Conservation (phyloP, 1,284 basidiomycete genomes). For the Volvariella surrecta region DNA sequence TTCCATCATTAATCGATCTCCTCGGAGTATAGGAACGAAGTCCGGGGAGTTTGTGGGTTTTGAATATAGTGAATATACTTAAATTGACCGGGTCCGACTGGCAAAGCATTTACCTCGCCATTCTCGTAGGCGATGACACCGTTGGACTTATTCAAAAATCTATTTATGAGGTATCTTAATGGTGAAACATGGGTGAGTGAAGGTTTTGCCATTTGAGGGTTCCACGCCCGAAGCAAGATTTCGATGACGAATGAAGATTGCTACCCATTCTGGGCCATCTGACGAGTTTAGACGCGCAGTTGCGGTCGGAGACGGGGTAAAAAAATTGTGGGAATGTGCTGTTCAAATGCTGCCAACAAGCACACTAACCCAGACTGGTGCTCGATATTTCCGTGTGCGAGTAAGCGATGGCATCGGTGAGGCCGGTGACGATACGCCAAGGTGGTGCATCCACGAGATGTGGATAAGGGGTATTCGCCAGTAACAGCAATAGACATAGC, state of each 20-base stretch:
- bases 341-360: neutral
- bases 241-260: too few species aligned
- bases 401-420: slow-evolving; percentile 20
- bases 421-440: slow-evolving; percentile 14
- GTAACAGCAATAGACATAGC: neutral
- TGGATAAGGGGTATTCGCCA: slow-evolving; percentile 24
- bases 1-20: slow-evolving; percentile 15
- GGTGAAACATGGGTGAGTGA: slow-evolving; percentile 34
- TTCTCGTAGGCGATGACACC: slow-evolving; percentile 34
- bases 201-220: too few species aligned
- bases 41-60: neutral
- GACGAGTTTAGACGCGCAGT: too few species aligned
- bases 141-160: slow-evolving; percentile 27
- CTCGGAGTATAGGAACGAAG: neutral
- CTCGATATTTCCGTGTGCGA: slow-evolving; percentile 28
- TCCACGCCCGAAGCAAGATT: too few species aligned
- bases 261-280: neutral
- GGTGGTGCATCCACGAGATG: slow-evolving; percentile 38
- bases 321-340: slow-evolving; percentile 5
- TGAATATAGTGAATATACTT: too few species aligned
- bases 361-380: slow-evolving; percentile 10
- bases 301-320: neutral
- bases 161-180: slow-evolving; percentile 32
- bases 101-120: slow-evolving; percentile 28
- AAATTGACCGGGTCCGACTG: slow-evolving; percentile 20